These are phyloP conservation scores for Acarospora socialis DNA, from an alignment of 2,329 filamentous ascomycete species.

Conservation along the genomic window DNA sequence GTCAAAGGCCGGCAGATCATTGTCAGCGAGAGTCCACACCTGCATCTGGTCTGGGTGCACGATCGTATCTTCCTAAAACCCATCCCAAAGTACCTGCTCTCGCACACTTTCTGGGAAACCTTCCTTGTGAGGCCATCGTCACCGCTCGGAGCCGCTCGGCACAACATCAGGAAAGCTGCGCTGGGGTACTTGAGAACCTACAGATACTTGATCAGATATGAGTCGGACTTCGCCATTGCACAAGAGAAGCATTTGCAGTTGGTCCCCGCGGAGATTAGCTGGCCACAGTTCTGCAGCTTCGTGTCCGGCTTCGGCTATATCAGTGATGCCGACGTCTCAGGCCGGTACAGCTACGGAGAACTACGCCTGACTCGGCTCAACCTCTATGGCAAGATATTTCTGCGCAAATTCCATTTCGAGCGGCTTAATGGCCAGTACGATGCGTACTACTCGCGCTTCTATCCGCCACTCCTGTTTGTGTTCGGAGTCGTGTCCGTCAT, in stretches of 20 bases:
- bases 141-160: too few relatives aligned
- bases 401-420: conserved; percentile 11
- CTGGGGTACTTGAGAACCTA: conserved; percentile 16
- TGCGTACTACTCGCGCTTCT: conserved; percentile 14
- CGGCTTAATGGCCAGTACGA: conserved; percentile 12
- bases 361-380: conserved; percentile 12
- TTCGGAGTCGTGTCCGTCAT: conserved; percentile 9
- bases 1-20: conserved; percentile 26
- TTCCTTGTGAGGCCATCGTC: conserved; percentile 17
- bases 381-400: conserved; percentile 12
- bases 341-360: conserved; percentile 13
- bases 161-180: conserved; percentile 4
- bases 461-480: conserved; percentile 13
- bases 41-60: conserved; percentile 31
- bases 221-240: conserved; percentile 15
- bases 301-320: conserved; percentile 10
- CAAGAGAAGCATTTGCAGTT: conserved; percentile 5
- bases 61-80: conserved; percentile 31
- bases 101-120: conserved; percentile 21
- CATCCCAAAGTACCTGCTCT: conserved; percentile 25
- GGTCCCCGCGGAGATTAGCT: conserved; percentile 9
- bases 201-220: conserved; percentile 12
- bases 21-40: conserved; percentile 26
- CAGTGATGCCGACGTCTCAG: conserved; percentile 10
- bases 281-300: conserved; percentile 8